These are phyloP conservation scores for Prunus persica DNA, from an alignment of 306 rosid genomes.

Conservation along the genomic window Prunus_persica_NCBIv2 NC_034016.1:21002501-21003000, in stretches of 20 bases:
- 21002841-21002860: too few species aligned
- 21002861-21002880: too few species aligned
- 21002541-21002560: slow-evolving; percentile 18
- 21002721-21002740: slow-evolving; percentile 31
- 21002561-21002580: too few species aligned
- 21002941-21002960: too few species aligned
- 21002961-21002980: background rate
- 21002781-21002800: too few species aligned
- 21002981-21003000: too few species aligned
- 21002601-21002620: slow-evolving; percentile 25
- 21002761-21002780: slow-evolving; percentile 28
- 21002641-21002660: slow-evolving; percentile 51
- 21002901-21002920: too few species aligned
- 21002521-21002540: slow-evolving; percentile 56
- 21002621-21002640: slow-evolving; percentile 52
- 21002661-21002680: slow-evolving; percentile 33
- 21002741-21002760: slow-evolving; percentile 56
- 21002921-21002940: too few species aligned
- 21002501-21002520: slow-evolving; percentile 26
- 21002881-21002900: too few species aligned
- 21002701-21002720: slow-evolving; percentile 44
- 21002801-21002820: too few species aligned
- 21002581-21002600: slow-evolving; percentile 19
- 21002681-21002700: slow-evolving; percentile 52
- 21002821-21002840: too few species aligned